phyloP scores from a whole-genome alignment of 129 eudicot species.

The Flaveria linearis region DNA sequence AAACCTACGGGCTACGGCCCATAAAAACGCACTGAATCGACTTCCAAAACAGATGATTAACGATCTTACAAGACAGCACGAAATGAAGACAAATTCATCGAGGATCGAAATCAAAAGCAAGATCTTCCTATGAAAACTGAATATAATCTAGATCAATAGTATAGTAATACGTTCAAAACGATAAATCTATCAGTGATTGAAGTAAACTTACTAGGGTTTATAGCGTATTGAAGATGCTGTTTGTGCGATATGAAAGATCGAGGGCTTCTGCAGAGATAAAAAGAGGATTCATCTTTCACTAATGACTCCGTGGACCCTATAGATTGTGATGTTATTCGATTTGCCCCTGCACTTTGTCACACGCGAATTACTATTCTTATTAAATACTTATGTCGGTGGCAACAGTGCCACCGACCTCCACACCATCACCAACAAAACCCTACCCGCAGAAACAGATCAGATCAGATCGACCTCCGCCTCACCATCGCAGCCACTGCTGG shows the following conservation, averaged over 20 bases:
- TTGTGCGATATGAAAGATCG: not conserved
- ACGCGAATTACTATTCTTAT: no score
- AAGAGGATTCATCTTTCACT: not conserved
- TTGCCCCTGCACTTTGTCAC: not conserved
- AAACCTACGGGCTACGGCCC: not conserved
- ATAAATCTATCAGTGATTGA: not conserved
- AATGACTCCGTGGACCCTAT: not conserved
- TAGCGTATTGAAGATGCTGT: not conserved
- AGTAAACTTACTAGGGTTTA: constrained; percentile 19
- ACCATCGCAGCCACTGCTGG: not conserved
- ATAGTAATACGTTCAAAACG: not conserved
- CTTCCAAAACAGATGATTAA: not conserved
- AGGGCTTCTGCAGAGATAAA: not conserved
- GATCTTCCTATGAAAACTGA: not conserved
- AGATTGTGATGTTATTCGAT: not conserved
- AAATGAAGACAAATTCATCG: not conserved
- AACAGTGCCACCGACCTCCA: no score
- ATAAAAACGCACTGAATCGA: not conserved
- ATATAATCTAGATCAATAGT: not conserved
- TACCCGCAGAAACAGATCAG: no score
- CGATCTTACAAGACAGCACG: not conserved
- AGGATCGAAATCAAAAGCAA: not conserved
- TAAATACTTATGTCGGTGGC: no score
- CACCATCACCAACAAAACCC: no score
- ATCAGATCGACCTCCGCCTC: no score